A percentile compares a stretch with the other conserved stretches of the same genome.
Conservation (phyloP, 768 basidiomycete genomes). For the Tricholoma bakamatsutake region DNA sequence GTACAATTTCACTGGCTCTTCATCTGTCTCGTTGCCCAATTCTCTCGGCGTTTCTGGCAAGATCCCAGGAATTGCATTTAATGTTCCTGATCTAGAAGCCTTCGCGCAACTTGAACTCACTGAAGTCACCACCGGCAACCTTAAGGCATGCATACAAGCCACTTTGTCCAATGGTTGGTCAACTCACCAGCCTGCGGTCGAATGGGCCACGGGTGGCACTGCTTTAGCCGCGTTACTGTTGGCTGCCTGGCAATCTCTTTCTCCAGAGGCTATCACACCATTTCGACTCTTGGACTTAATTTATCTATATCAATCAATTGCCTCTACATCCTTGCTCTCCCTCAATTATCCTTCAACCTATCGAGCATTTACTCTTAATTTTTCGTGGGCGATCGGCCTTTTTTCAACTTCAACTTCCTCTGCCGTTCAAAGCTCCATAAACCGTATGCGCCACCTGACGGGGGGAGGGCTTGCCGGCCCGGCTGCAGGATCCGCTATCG, state of each 20-base stretch:
- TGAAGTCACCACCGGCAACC: slow-evolving; percentile 59
- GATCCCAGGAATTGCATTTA: slow-evolving; percentile 78
- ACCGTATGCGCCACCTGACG: slow-evolving; percentile 75
- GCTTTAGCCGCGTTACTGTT: slow-evolving; percentile 58
- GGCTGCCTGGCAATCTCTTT: slow-evolving; percentile 55
- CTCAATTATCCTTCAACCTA: slow-evolving; percentile 88
- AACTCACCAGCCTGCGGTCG: slow-evolving; percentile 63
- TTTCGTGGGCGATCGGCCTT: slow-evolving; percentile 83
- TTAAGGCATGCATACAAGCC: slow-evolving; percentile 87
- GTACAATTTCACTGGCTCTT: slow-evolving; percentile 85
- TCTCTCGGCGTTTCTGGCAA: slow-evolving; percentile 47
- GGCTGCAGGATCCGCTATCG: slow-evolving; percentile 54
- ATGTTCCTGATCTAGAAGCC: slow-evolving; percentile 88
- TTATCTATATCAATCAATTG: slow-evolving; percentile 81
- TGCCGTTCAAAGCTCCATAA: slow-evolving; percentile 70
- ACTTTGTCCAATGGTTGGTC: slow-evolving; percentile 92
- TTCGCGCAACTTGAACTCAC: slow-evolving; percentile 75
- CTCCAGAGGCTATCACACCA: slow-evolving; percentile 55
- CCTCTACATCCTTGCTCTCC: slow-evolving; percentile 68
- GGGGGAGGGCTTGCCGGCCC: slow-evolving; percentile 69
- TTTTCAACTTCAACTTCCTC: slow-evolving; percentile 48
- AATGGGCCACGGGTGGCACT: slow-evolving; percentile 71
- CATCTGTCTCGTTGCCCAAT: slow-evolving; percentile 58
- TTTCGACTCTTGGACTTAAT: slow-evolving; percentile 79
- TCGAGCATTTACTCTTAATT: slow-evolving; percentile 77